Percentiles rank a stretch among this genome's conserved stretches.
phyloP scores from a whole-genome alignment of 1,284 basidiomycete species.

The Tylopilus sp. region DNA sequence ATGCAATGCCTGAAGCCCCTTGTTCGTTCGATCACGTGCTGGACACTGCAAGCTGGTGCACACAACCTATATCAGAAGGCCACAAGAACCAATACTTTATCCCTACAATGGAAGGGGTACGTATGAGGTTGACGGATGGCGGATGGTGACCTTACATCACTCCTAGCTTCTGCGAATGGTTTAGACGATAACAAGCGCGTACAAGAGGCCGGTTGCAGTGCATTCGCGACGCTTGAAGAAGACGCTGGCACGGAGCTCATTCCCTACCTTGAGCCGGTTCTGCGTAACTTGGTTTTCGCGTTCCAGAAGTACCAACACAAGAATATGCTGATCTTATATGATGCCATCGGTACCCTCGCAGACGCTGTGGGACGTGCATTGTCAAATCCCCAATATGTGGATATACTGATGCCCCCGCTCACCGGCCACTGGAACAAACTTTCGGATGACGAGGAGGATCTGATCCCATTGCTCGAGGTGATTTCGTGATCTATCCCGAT shows the following conservation, averaged over 20 bases:
- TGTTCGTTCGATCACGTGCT: conserved; percentile 98
- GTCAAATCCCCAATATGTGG: conserved; percentile 88
- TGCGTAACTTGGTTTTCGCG: conserved; percentile 95
- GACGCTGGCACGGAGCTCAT: conserved; percentile 93
- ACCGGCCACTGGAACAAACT: conserved; percentile 92
- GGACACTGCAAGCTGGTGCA: conserved; percentile 99
- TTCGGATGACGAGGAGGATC: conserved; percentile 91
- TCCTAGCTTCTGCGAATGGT: conserved; percentile 93
- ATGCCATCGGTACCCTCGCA: conserved; percentile 97
- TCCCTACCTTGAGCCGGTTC: conserved; percentile 95
- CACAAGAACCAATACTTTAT: conserved; percentile 94
- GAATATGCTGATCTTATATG: conserved; percentile 98
- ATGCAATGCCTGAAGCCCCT: conserved; percentile 72
- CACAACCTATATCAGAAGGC: conserved; percentile 83
- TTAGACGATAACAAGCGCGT: conserved; percentile 99
- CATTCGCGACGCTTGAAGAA: conserved; percentile 98
- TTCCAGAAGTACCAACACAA: conserved; percentile 99
- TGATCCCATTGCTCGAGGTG: conserved; percentile 96
- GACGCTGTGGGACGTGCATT: conserved; percentile 94
- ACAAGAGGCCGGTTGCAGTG: conserved; percentile 98
- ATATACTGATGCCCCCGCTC: conserved; percentile 97
- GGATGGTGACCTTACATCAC: conserved; percentile 20
- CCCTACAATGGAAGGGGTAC: conserved; percentile 97
- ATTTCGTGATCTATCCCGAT: conserved; percentile 26
- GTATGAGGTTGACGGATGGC: conserved; percentile 46